These are phyloP conservation scores for Colletotrichum sp. DNA, from an alignment of 2,329 filamentous ascomycete genomes.

Conservation along the genomic window DNA sequence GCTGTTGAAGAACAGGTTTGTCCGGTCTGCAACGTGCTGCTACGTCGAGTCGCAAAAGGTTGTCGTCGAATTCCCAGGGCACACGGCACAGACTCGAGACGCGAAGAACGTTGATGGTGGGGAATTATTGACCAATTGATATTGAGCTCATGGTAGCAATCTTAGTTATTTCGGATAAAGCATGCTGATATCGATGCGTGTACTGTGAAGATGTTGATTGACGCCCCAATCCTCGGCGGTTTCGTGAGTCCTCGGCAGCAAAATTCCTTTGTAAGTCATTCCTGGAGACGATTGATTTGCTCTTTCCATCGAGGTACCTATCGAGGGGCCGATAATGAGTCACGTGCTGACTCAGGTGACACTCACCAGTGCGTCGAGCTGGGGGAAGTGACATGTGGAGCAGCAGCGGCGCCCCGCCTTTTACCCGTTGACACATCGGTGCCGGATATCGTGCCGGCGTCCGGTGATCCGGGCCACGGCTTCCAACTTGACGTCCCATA, in stretches of 20 bases:
- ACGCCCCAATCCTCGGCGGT: not conserved
- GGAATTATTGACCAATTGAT: constrained; percentile 16
- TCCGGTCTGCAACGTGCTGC: not conserved
- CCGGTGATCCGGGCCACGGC: too few species aligned
- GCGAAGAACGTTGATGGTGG: not conserved
- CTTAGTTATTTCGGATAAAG: not conserved
- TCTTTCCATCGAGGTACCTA: not conserved
- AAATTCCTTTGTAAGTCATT: not conserved
- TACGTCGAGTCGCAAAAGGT: not conserved
- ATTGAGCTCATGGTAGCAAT: constrained; percentile 18
- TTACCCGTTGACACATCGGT: not conserved
- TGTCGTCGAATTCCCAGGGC: not conserved
- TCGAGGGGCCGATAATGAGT: not conserved
- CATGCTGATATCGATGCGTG: not conserved
- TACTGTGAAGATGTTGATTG: not conserved
- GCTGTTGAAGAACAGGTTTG: not conserved
- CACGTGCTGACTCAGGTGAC: not conserved
- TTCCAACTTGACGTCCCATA: fast-evolving
- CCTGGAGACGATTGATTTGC: not conserved
- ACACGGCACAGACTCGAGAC: not conserved
- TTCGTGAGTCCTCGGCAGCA: not conserved
- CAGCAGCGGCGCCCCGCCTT: not conserved
- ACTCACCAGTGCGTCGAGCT: fast-evolving
- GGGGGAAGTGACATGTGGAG: not conserved
- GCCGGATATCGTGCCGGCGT: not conserved